Evolutionary conservation across 1,139 yeast species (phyloP).

Genomic region (Geotrichum carabidarum): DNA sequence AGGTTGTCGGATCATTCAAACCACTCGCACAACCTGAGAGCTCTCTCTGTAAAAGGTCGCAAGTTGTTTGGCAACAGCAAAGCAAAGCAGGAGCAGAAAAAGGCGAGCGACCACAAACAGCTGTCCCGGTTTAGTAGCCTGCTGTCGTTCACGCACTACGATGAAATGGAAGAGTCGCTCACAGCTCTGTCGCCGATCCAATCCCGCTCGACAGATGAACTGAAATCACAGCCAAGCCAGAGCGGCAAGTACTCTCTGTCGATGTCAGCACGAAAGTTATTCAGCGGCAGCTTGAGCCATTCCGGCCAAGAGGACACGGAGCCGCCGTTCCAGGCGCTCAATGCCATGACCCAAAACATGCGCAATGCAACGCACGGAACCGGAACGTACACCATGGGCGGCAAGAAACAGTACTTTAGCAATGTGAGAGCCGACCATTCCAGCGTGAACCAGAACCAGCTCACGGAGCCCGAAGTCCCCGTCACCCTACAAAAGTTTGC

Average conservation of each 20-base stretch:
- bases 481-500: neutral
- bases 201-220: neutral
- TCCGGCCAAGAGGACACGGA: neutral
- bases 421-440: conserved; percentile 9
- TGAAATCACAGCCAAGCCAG: no score
- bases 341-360: neutral
- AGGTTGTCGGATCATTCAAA: neutral
- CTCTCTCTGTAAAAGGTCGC: neutral
- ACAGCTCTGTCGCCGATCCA: neutral
- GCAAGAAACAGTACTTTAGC: conserved; percentile 3
- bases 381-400: conserved; percentile 13
- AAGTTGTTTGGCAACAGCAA: neutral
- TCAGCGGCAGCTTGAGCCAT: neutral
- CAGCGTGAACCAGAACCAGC: conserved; percentile 11
- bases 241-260: no score
- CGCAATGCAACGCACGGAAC: conserved; percentile 4
- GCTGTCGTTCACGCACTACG: neutral
- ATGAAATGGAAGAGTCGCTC: no score
- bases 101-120: neutral
- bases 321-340: neutral
- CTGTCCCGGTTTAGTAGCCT: neutral
- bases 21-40: neutral
- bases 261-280: no score
- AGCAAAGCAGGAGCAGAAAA: neutral
- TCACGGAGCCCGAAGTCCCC: conserved; percentile 6